Base-by-base conservation (phyloP, 495 filamentous ascomycete species). In the Penicillium lagena region DNA sequence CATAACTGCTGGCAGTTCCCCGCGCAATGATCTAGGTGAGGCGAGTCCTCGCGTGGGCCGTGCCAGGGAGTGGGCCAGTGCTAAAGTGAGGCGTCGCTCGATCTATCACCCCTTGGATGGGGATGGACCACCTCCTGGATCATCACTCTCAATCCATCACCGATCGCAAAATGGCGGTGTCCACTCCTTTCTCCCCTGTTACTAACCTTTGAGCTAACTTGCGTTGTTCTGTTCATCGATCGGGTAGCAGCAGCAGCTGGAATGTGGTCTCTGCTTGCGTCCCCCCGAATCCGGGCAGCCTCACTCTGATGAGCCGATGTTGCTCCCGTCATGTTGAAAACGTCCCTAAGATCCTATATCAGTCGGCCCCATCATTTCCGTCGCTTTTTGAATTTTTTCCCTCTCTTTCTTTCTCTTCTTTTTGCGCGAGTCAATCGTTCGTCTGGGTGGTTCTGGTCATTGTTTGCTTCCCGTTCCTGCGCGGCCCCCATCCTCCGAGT, bases 311-410 rank as follows among this genome's bases (percentile, higher is more conserved):
- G 22, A 22, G 22, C 22, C 22, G 22, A 22, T 22, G 22, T 22
- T 22, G 22, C 22, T 22, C 22, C 22, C 22, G 22, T 34, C n/a
- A 36, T 59, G 51, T 50, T 44, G 53, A 56, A 54, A 55, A 51
- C 52, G 52, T 51, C 49, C 32, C 40, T 10, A 7, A 43, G 39
- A 42, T 39, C 42, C 42, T 57, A 57, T 60, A 60, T 59, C 53
- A 56, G 56, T 60, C 56, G 47, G 50, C 50, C 57, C 51, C 17
- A 40, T 45, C 51, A 57, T 59, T 34, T 34, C 42, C 33, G 29
- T 38, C 39, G 34, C 29, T 11, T 15, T 48, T 59, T 50, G 44
- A 36, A 10, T 34, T 43, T 47, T 45, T 45, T 40, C 50, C 48
- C 44, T 45, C 13, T 52, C 42, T 40, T 35, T 33, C 36, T 12